A percentile compares a stretch with the other conserved stretches of the same genome.
phyloP scores from a whole-genome alignment of 345 rosid genomes.

The Corymbia maculata region DNA sequence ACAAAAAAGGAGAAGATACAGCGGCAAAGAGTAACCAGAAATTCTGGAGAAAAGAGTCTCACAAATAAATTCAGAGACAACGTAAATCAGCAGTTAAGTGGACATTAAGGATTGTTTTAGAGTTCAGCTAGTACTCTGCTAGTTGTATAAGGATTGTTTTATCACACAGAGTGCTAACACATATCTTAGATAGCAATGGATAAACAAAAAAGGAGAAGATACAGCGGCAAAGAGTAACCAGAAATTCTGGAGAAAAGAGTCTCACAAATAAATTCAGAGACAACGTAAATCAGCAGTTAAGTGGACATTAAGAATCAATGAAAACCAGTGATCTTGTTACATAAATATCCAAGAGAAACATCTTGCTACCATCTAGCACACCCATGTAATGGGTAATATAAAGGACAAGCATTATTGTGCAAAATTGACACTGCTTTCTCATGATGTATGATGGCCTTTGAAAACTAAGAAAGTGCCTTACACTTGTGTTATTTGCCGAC shows the following conservation, averaged over 20 bases:
- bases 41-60: background rate
- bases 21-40: background rate
- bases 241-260: background rate
- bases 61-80: background rate
- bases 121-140: background rate
- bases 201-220: background rate
- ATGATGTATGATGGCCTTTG: background rate
- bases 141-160: background rate
- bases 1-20: background rate
- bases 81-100: background rate
- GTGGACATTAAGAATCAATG: background rate
- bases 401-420: background rate
- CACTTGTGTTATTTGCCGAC: slow-evolving; percentile 99
- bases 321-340: background rate
- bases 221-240: background rate
- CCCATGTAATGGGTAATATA: background rate
- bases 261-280: background rate
- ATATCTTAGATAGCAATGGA: background rate
- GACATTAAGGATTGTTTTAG: too few species aligned
- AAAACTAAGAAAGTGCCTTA: slow-evolving; percentile 24
- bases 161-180: background rate
- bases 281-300: background rate
- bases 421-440: background rate
- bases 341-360: background rate
- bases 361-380: background rate